A percentile compares a stretch with the other conserved stretches of the same genome.
Evolutionary conservation across 1,284 basidiomycete species (phyloP).

Genomic region (Inonotus hispidus): DNA sequence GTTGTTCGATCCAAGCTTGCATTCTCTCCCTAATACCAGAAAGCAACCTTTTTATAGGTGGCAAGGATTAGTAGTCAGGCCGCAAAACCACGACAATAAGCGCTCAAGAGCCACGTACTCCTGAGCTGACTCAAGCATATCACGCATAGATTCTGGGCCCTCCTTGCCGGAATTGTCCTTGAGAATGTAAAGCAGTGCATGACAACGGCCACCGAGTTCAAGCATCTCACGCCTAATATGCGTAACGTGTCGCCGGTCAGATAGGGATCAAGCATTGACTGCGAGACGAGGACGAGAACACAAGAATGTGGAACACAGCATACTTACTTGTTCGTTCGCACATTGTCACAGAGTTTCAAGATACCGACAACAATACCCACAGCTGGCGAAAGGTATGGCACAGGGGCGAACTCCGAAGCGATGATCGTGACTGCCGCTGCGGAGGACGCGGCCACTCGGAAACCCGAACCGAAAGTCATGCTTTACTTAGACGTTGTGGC

Average conservation of each 20-base stretch:
- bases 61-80: neutral
- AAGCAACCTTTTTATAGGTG: conserved; percentile 31
- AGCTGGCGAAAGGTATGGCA: conserved; percentile 41
- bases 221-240: conserved; percentile 29
- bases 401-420: conserved; percentile 40
- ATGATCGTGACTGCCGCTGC: conserved; percentile 37
- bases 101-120: conserved; percentile 23
- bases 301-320: neutral
- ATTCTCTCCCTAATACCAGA: conserved; percentile 33
- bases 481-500: too few species aligned
- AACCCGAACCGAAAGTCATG: conserved; percentile 3
- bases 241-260: too few species aligned
- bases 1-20: conserved; percentile 36
- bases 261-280: neutral
- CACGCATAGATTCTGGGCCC: conserved; percentile 24
- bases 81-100: neutral
- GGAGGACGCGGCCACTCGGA: conserved; percentile 15
- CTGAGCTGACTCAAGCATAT: conserved; percentile 25
- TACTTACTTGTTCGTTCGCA: conserved; percentile 40
- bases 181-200: conserved; percentile 31
- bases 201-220: conserved; percentile 41
- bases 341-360: conserved; percentile 40
- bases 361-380: conserved; percentile 37
- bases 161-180: conserved; percentile 26
- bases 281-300: neutral